phyloP scores from a whole-genome alignment of 225 moss, liverwort and hornwort species.

The Pleurozium schreberi region DNA sequence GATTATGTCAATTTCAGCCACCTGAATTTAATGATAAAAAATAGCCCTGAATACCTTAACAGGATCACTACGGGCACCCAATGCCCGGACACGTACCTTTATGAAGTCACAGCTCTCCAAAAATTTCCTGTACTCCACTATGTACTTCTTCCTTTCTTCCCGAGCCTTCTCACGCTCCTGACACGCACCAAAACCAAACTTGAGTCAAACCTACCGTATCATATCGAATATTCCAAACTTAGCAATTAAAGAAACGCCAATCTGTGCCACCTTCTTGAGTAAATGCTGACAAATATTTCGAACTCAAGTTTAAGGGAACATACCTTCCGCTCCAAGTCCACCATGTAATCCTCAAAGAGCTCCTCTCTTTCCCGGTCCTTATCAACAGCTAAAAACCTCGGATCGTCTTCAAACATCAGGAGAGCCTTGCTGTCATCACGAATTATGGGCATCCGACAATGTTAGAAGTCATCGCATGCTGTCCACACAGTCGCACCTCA shows the following conservation, averaged over 20 bases:
- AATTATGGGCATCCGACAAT: neutral
- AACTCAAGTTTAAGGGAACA: neutral
- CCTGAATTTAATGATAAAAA: neutral
- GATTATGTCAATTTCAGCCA: neutral
- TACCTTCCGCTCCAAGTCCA: constrained; percentile 97
- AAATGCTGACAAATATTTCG: neutral
- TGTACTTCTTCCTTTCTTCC: constrained; percentile 88
- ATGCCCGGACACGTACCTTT: constrained; percentile 32
- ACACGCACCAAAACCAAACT: neutral
- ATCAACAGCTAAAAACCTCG: constrained; percentile 72
- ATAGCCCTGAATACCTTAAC: neutral
- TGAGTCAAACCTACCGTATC: neutral
- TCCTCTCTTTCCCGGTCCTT: constrained; percentile 97
- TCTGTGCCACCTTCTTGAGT: neutral
- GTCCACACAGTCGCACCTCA: neutral
- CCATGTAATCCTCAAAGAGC: constrained; percentile 88
- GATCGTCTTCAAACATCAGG: constrained; percentile 72
- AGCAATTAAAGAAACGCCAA: neutral
- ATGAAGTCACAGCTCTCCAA: constrained; percentile 92
- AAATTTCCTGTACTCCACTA: constrained; percentile 72
- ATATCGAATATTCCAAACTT: too few relatives aligned
- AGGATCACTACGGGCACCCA: neutral
- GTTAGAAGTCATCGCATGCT: neutral
- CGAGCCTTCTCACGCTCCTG: constrained; percentile 99
- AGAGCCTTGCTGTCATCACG: constrained; percentile 67